Evolutionary conservation across 176 grass and related monocot species (phyloP).

Genomic region (bread wheat (Triticum aestivum)): IWGSC_CS_RefSeq_v2.1 NC_057798.1:256045399-256045898

Average conservation of each 20-base stretch:
- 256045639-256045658: conserved; percentile 49
- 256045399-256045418: conserved; percentile 38
- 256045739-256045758: too few species aligned
- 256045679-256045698: too few species aligned
- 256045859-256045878: too few species aligned
- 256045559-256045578: conserved; percentile 59
- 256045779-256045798: too few species aligned
- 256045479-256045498: neutral
- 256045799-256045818: too few species aligned
- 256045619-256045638: conserved; percentile 81
- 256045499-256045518: conserved; percentile 71
- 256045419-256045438: neutral
- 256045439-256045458: neutral
- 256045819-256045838: too few species aligned
- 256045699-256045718: too few species aligned
- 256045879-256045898: too few species aligned
- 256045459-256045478: neutral
- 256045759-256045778: too few species aligned
- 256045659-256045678: neutral
- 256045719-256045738: too few species aligned
- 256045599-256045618: conserved; percentile 49
- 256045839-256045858: too few species aligned
- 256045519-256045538: conserved; percentile 84
- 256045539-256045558: conserved; percentile 62
- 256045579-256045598: conserved; percentile 30